phyloP scores from a whole-genome alignment of 148 eudicot genomes.

The Gaultheria prostrata region DNA sequence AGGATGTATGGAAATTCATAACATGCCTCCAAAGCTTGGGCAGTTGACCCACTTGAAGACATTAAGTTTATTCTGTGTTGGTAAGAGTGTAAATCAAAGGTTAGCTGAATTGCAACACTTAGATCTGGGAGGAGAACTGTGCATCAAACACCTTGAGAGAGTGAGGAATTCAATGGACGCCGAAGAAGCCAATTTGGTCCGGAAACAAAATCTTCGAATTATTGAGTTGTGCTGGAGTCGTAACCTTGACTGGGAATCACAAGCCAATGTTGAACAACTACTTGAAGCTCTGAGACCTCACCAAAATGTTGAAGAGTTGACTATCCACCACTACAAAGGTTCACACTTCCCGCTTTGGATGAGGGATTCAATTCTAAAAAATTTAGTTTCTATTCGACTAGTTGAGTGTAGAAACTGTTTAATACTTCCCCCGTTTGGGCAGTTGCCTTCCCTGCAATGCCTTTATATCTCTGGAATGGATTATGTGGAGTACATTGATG shows the following conservation, averaged over 20 bases:
- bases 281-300: constrained; percentile 1
- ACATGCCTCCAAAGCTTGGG: neutral
- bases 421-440: neutral
- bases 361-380: neutral
- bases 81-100: neutral
- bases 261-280: neutral
- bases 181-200: neutral
- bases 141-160: constrained; percentile 5
- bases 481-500: neutral
- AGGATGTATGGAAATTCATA: neutral
- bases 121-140: neutral
- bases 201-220: neutral
- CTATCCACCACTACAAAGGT: neutral
- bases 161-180: neutral
- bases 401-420: neutral
- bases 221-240: neutral
- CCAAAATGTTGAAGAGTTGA: neutral
- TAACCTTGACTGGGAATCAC: neutral
- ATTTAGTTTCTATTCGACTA: neutral
- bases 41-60: neutral
- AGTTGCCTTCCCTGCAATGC: neutral
- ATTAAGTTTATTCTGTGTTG: neutral
- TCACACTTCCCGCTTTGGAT: neutral
- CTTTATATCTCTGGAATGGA: neutral
- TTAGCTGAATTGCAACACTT: neutral